These are phyloP conservation scores for Kwoniella sp. DNA, from an alignment of 768 basidiomycete species.

Conservation along the genomic window DNA sequence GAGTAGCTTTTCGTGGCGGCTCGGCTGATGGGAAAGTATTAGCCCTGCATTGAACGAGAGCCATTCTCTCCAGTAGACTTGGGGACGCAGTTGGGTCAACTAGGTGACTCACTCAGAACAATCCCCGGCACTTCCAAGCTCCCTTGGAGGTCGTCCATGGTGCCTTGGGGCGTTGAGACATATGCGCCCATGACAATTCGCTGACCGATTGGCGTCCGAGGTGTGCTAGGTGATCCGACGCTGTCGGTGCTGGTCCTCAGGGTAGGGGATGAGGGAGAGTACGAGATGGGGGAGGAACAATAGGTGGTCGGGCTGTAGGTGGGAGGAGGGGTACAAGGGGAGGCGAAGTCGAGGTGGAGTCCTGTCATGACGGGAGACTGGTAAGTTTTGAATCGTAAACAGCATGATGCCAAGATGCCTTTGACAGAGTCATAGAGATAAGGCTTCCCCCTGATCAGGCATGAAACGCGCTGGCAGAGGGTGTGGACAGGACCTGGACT, in stretches of 20 bases:
- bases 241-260: background rate
- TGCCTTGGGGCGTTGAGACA: conserved; percentile 5
- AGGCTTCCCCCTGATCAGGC: too few relatives aligned
- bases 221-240: conserved; percentile 7
- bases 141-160: background rate
- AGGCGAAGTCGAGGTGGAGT: conserved; percentile 15
- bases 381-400: too few relatives aligned
- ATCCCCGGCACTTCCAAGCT: conserved; percentile 16
- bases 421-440: too few relatives aligned
- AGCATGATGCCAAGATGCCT: too few relatives aligned
- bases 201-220: conserved; percentile 2
- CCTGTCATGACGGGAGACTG: conserved; percentile 2
- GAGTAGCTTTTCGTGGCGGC: conserved; percentile 9
- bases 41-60: background rate
- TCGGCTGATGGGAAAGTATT: conserved; percentile 2
- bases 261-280: background rate
- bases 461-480: too few relatives aligned
- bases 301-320: conserved; percentile 10
- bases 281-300: background rate
- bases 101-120: conserved; percentile 10
- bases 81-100: background rate
- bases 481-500: too few relatives aligned
- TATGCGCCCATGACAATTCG: conserved; percentile 17
- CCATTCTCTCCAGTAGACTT: background rate
- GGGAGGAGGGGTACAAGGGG: conserved; percentile 12